Evolutionary conservation across 176 grass and related monocot species (phyloP).

Genomic region (Raddia distichophylla): DNA sequence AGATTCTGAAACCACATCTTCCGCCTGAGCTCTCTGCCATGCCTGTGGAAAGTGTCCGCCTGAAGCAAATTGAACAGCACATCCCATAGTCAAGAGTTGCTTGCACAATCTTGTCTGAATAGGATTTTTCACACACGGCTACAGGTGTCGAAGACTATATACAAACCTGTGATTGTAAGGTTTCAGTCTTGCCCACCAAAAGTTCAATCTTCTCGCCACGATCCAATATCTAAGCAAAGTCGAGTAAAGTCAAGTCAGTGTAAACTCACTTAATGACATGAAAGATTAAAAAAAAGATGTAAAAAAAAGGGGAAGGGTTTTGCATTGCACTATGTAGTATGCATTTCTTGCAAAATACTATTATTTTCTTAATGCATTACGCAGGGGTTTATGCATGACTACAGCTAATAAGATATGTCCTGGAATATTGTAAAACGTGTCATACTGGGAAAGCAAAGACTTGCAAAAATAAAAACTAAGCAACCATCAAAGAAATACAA

Average conservation of each 20-base stretch:
- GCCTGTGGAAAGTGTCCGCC: conserved; percentile 96
- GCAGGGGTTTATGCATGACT: not conserved
- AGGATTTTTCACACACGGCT: not conserved
- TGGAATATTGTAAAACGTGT: not conserved
- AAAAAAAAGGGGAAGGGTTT: not conserved
- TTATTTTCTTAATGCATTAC: not conserved
- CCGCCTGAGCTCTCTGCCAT: conserved; percentile 87
- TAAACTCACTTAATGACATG: conserved; percentile 10
- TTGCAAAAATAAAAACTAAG: not conserved
- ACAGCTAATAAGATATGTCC: not conserved
- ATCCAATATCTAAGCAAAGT: conserved; percentile 75
- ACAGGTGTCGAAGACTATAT: not conserved
- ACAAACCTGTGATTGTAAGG: conserved; percentile 86
- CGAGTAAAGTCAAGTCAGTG: not conserved
- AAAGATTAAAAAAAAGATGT: not conserved
- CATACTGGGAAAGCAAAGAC: not conserved
- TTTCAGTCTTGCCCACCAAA: conserved; percentile 93
- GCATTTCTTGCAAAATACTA: not conserved
- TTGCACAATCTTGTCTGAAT: not conserved
- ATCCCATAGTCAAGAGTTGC: not conserved
- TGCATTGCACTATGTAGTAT: too few relatives aligned
- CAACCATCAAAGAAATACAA: not conserved
- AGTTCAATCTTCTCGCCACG: conserved; percentile 97
- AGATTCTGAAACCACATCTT: conserved; percentile 99
- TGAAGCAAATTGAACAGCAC: conserved; percentile 42